phyloP scores from a whole-genome alignment of 495 filamentous ascomycete genomes.

The Penicillium argentinense region DNA sequence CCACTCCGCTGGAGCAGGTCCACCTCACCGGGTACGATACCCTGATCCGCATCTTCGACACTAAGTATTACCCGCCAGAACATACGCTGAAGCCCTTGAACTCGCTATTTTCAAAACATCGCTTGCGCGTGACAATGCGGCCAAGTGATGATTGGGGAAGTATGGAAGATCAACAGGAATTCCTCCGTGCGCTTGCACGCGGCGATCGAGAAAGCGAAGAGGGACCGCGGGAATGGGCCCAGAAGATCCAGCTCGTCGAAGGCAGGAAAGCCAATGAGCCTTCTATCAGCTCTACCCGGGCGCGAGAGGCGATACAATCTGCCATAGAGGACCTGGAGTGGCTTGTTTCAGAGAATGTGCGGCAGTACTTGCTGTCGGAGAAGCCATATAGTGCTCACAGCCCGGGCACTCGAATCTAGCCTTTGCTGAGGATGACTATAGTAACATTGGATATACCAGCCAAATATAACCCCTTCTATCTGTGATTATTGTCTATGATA shows the following conservation, averaged over 20 bases:
- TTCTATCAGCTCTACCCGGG: slow-evolving; percentile 76
- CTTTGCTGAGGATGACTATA: too few relatives aligned
- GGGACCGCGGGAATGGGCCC: slow-evolving; percentile 64
- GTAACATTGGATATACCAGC: too few relatives aligned
- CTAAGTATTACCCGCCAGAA: slow-evolving; percentile 75
- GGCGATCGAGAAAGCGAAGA: slow-evolving; percentile 57
- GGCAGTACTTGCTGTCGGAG: slow-evolving; percentile 52
- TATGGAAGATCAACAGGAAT: slow-evolving; percentile 57
- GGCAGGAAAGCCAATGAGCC: slow-evolving; percentile 53
- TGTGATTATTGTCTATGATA: not conserved
- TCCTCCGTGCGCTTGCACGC: slow-evolving; percentile 50
- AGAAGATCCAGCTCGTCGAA: slow-evolving; percentile 68
- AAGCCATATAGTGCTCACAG: slow-evolving; percentile 30
- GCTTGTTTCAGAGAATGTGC: slow-evolving; percentile 65
- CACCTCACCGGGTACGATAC: slow-evolving; percentile 90
- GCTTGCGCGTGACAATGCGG: slow-evolving; percentile 71
- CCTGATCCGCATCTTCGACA: slow-evolving; percentile 74
- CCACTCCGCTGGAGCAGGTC: slow-evolving; percentile 55
- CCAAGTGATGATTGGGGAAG: slow-evolving; percentile 66
- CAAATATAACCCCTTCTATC: too few relatives aligned
- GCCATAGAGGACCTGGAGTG: slow-evolving; percentile 55
- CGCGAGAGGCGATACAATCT: slow-evolving; percentile 60
- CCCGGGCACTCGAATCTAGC: not conserved
- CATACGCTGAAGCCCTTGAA: slow-evolving; percentile 56
- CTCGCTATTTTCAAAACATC: slow-evolving; percentile 68